Base-by-base conservation (phyloP, 2,329 filamentous ascomycete species). In the Pseudogymnoascus verrucosus region DNA sequence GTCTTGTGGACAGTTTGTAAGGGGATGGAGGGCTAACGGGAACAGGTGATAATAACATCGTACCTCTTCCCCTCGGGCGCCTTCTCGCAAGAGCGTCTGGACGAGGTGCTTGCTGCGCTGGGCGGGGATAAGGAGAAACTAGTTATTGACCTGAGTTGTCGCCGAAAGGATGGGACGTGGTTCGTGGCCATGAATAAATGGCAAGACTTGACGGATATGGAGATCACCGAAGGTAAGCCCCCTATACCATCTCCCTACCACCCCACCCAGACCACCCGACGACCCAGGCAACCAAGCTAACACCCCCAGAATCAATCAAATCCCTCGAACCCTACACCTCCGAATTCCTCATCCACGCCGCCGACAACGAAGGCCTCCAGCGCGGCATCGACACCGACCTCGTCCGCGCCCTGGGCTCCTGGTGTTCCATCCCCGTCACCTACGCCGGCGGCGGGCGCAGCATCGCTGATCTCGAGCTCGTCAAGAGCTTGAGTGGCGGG, bases 171-270 rank as follows among this genome's bases (percentile, higher is more conserved):
- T 3, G 80, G 88, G 63, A 88, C 80, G 40, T 99, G 95, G 95
- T 92, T 90, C 71, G 95, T 99, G n/a, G 93, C 95, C 63, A 99
- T 96, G 89, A 91, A 99, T 76, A 96, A 96, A 76, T 99, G 95
- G 95, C 95, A 98, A 80, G 96, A 91, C 1, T 88, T 98, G 63
- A 98, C 95, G 1, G 91, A 97, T 71, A 96, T 96, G 87, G 91
- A 97, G 74, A 86, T 99, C 68, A 93, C 88, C 67, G 81, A 90
- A 81, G 90, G 93, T 93, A 77, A 66, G 76, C 69, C 57, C n/a
- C 14, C 16, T 62, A 62, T 21, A 36, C 31, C 21, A 16, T n/a
- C 10, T 26, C 26, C 26, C 39, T 62, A 21, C n/a, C 8, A 34
- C 2, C 2, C 39, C 31, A 21, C 37, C 42, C 51, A 59, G n/a